Evolutionary conservation across 2,329 filamentous ascomycete genomes (phyloP), one percentile per base, ranked within the genome.

Genomic region (Biscogniauxia sp.): DNA sequence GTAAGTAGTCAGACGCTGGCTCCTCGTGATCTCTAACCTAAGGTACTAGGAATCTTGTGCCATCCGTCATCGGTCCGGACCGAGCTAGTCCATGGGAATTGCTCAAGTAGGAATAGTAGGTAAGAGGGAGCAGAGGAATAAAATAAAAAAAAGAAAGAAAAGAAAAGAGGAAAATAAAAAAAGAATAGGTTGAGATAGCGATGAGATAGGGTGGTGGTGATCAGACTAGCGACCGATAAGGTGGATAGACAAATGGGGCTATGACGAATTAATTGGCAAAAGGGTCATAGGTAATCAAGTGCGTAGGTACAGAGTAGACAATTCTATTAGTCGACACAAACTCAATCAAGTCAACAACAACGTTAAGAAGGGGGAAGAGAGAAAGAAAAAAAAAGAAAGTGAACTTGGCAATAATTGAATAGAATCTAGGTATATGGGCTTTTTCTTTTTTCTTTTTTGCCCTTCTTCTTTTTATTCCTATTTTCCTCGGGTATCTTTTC

Each of bases 31-130:
- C 64, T 63, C 55, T 51, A 23, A 23, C 23, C 23, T 32, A 32
- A 32, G 28, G 28, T 32, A 51, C 37, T 53, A 60, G 56, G 56
- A 52, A 70, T 64, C 69, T 66, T 69, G 65, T 70, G 68, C 63
- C 67, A 70, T 70, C 69, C 69, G 69, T 70, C 69, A 72, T 71
- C 69, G 69, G 69, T 70, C 68, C 63, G 66, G 64, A 65, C 63
- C 64, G 63, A 66, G 61, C 62, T 66, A 62, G 17, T 17, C 37
- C 37, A 15, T 45, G 13, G 52, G 51, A 56, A 65, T 56, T 56
- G 62, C 61, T 61, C 13, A 61, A 61, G 61, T 68, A 57, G 65
- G 55, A 62, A 59, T 25, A 41, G 57, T 20, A 51, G 54, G 23
- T 20, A 20, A 60, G 41, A 20, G 23, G 15, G 28, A 25, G 25